Base-by-base conservation (phyloP, 805 yeast species). In the Saccharomycopsis lassenensis region DNA sequence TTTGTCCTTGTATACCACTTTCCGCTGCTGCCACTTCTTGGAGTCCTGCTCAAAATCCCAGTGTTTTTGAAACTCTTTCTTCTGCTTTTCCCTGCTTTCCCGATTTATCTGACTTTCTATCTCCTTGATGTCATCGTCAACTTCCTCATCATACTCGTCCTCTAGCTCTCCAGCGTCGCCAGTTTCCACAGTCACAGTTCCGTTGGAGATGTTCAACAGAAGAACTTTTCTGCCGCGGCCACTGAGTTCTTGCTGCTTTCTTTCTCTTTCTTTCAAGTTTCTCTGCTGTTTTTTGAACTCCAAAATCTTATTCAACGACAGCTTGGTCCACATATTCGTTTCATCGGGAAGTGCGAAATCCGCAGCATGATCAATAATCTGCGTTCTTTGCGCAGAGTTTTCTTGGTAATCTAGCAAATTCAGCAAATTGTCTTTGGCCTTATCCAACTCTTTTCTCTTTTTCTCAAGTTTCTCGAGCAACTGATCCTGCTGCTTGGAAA, bases 291-390 rank as follows among this genome's bases (percentile, higher is more conserved):
- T 74, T 54, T 86, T 85, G 48, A 91, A 60, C 52, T 83, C 85
- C 39, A 85, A 61, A 0, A 96, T 96, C 47, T 91, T 71, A 48
- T 93, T 96, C 36, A 77, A 67, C 0, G 79, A 77, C 1, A 94
- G 77, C 25, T 65, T 62, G 0, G 94, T 76, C 97, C 98, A 91
- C 44, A 78, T 61, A 46, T 72, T 78, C 26, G 67, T 50, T 22
- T 64, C 66, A 1, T 68, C 58, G 2, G 62, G 61, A 0, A 84
- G 72, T 11, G 83, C 93, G 52, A 71, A 84, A 53, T 91, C 98
- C 4, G 94, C 74, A 0, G 93, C 95, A 52, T 84, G 78, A 53
- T 91, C 99, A 26, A 93, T 87, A 44, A 91, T 85, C 47, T 73
- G 74, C 0, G 98, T 91, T 53, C 99, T 67, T 54, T 85, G 93